Evolutionary conservation across 2,329 filamentous ascomycete species (phyloP).

Genomic region (Podosphaera aphanis): DNA sequence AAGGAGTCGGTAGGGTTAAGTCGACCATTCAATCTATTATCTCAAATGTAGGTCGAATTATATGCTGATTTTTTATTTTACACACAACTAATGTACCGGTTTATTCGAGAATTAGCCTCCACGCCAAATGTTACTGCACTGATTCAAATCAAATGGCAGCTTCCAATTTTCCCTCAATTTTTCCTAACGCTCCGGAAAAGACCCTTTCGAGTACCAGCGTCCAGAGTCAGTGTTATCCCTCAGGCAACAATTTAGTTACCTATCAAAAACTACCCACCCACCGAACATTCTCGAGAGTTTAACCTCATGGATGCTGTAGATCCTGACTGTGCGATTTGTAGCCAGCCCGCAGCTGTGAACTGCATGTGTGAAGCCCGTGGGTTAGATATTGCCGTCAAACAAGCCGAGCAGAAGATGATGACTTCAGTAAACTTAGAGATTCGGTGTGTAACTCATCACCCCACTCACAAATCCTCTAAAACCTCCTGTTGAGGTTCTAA

Average conservation of each 20-base stretch:
- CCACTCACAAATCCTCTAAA: neutral
- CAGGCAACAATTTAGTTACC: neutral
- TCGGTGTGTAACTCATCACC: conserved; percentile 23
- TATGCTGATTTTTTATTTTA: neutral
- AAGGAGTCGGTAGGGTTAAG: too few species aligned
- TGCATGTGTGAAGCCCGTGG: conserved; percentile 46
- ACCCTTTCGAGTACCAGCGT: neutral
- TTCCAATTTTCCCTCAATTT: neutral
- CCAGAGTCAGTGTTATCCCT: neutral
- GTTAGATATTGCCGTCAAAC: conserved; percentile 35
- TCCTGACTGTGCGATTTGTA: conserved; percentile 45
- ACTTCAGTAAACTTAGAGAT: conserved; percentile 37
- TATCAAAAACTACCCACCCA: neutral
- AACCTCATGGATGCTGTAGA: conserved; percentile 24
- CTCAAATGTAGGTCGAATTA: too few species aligned
- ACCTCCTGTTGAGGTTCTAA: neutral
- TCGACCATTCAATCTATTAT: too few species aligned
- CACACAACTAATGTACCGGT: neutral
- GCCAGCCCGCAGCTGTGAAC: conserved; percentile 29
- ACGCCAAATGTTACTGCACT: neutral
- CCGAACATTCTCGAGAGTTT: neutral
- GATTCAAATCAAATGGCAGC: neutral
- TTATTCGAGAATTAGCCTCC: too few species aligned
- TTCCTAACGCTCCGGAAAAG: neutral
- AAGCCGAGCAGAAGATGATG: conserved; percentile 42